Conservation (phyloP, 2,329 filamentous ascomycete genomes). For the Dactylellina drechsleri region DNA sequence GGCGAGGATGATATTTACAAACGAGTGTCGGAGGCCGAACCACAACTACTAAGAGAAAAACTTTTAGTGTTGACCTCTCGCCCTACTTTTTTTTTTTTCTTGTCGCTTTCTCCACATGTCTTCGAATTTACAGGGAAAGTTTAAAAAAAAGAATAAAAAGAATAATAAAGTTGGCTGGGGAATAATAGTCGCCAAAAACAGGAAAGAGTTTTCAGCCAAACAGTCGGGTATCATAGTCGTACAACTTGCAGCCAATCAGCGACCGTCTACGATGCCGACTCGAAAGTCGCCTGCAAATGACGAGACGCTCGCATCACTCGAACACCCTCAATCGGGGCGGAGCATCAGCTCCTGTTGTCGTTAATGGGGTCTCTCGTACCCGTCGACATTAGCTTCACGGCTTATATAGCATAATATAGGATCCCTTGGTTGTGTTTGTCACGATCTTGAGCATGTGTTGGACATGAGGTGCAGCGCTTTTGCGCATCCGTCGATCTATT, state of each 20-base stretch:
- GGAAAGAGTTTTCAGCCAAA: conserved; percentile 39
- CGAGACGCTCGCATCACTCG: neutral
- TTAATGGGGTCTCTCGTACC: too few species aligned
- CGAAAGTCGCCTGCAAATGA: conserved; percentile 3
- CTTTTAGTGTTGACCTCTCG: conserved; percentile 24
- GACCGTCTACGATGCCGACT: neutral
- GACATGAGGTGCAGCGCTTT: neutral
- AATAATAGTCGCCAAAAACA: conserved; percentile 4
- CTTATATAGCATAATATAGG: too few species aligned
- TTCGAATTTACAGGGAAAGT: too few species aligned
- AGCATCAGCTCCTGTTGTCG: too few species aligned
- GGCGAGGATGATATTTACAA: conserved; percentile 4
- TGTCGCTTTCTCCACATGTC: neutral
- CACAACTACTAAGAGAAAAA: conserved; percentile 18
- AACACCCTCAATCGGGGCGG: neutral
- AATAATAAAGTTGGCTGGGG: conserved; percentile 3
- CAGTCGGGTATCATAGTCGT: conserved; percentile 28
- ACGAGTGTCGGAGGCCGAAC: conserved; percentile 3
- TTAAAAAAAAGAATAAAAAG: conserved; percentile 5
- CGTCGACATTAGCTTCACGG: too few species aligned
- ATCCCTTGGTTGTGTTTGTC: too few species aligned
- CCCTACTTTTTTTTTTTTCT: conserved; percentile 11
- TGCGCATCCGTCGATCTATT: neutral
- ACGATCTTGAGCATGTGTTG: too few species aligned
- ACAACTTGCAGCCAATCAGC: conserved; percentile 37